Base-by-base conservation (phyloP, 1,139 yeast species). In the Suhomyces chickasaworum region DNA sequence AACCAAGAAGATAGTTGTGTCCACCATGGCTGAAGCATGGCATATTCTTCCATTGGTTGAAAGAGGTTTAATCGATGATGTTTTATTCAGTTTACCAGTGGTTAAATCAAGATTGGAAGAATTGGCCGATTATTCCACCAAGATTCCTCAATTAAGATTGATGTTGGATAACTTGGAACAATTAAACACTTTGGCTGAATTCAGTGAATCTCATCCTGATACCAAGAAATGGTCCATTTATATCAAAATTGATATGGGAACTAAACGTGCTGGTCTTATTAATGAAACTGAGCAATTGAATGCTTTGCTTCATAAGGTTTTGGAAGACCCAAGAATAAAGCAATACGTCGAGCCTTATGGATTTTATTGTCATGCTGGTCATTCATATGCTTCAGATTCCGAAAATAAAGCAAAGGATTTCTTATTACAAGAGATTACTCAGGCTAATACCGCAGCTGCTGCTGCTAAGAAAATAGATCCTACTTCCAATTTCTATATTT, bases 361-460 rank as follows among this genome's bases (percentile, higher is more conserved):
- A 0, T 81, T 86, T 56, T 87, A 87, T 63, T 83, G 87, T 44
- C 95, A 87, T 65, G 89, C 90, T 0, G 95, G 95, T 2, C 88
- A 85, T 54, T 83, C 91, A 0, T 87, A 87, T 56, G 68, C 69
- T 2, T 71, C 86, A 0, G 64, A 67, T 12, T 64, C 73, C n/a
- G 62, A 69, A 31, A 69, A 66, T 1, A 73, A 73, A 23, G 88
- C 89, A 0, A 73, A 73, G 45, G 59, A 59, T 4, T 71, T 67
- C 39, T 64, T 86, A 31, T 49, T 77, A 18, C 77, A 77, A 29
- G 95, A 87, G 56, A 71, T 86, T 38, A 60, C 58, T 2, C 77
- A 79, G 23, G 88, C 83, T 3, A 75, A 80, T 52, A 59, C 60
- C 8, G 91, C 90, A 0, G 78, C 84, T 6, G 60, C 60, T 23